Base-by-base conservation (phyloP, 2,329 filamentous ascomycete species). In the Botrytis fragariae region DNA sequence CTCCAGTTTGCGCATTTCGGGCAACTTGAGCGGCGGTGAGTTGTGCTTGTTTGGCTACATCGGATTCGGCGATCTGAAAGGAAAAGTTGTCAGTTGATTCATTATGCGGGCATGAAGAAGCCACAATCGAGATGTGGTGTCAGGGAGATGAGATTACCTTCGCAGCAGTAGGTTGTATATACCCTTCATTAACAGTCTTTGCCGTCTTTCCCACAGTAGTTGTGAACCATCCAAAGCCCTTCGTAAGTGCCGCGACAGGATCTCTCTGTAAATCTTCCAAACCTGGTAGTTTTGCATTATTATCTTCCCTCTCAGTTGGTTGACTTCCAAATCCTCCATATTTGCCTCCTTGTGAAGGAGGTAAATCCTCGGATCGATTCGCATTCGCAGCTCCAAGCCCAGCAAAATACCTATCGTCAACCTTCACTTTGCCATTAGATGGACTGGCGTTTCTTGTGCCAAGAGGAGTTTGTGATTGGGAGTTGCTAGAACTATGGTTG, bases 191-290 rank as follows among this genome's bases (percentile, higher is more conserved):
- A 37, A 98, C 92, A 25, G 90, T 93, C 86, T 97, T 97, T 54
- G 95, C 96, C 76, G 93, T 93, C 86, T 96, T 97, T 39, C 90
- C 91, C 60, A 98, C 94, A 20, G 93, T 94, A 48, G 90, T 92
- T 29, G 94, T 89, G 80, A 98, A 94, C 94, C 96, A 98, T 14
- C 95, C 95, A 79, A 98, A 97, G 0, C 95, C 93, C 83, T 97
- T 98, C 42, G 91, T 94, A 78, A 99, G 83, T 25, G 95, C 94
- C 1, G 89, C 95, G 75, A 98, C 86, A 0, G 96, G 95, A 81
- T 99, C 96, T 81, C 91, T 93, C 82, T 97, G 94, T 80, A 98
- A 89, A 72, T 98, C 95, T 72, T 96, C 92, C n/a, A 96, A 84
- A 20, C 90, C 90, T 0, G 92, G 93, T 39, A 92, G 83, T 1